Base-by-base conservation (phyloP, 805 yeast species). In the Alloascoidea hylecoeti region DNA sequence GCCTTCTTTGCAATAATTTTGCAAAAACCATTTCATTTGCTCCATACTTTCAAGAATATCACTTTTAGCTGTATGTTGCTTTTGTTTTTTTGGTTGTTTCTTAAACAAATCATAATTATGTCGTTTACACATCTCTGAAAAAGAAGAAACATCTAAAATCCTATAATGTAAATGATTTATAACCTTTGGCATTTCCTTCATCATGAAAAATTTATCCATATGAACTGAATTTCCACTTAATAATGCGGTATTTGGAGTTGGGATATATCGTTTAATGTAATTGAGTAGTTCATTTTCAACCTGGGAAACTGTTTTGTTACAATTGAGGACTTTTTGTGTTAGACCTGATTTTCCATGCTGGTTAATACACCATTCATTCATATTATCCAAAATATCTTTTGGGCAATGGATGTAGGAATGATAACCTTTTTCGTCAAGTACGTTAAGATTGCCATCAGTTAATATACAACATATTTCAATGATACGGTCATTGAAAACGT, bases 141-240 rank as follows among this genome's bases (percentile, higher is more conserved):
- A 61, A 1, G 86, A 64, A n/a, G 94, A 78, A 13, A 92, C 98
- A 51, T 92, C 99, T 33, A 92, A 70, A 32, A 88, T 66, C 39
- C 99, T 68, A 53, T 92, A 92, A 52, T 70, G 75, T 34, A 75
- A 49, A 44, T 61, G 70, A 15, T 68, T 68, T 14, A 51, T 36
- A 14, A 45, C 16, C 19, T 6, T 56, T 0, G 97, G 97, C 61
- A 92, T 76, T 50, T 89, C 95, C 38, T 72, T 66, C 52, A 74
- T 61, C 79, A 92, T 69, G 57, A 89, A 92, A 37, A 80, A 66
- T 41, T 85, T 70, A 55, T 92, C 99, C 77, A 84, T 78, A 55
- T 92, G 96, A 15, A 92, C 77, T 0, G 95, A 71, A 48, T 89
- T 92, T 2, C 99, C 99, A 0, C 94, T 95, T 39, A 92, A 57